Base-by-base conservation (phyloP, 345 rosid genomes). In the Rhodamnia rubescens region DNA sequence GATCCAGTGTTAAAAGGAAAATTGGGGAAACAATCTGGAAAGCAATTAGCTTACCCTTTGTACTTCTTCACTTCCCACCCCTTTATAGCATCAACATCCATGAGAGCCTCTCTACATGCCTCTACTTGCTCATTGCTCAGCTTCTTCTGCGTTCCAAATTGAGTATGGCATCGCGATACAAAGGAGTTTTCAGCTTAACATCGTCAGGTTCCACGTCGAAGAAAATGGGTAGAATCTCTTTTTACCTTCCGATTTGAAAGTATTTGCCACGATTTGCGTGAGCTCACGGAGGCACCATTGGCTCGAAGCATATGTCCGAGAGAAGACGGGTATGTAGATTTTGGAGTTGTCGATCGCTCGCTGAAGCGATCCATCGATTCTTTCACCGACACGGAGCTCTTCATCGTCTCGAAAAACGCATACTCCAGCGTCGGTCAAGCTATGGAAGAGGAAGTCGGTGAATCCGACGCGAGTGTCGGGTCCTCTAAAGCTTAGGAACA, bases 11-110 rank as follows among this genome's bases (percentile, higher is more conserved):
- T 15, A 36, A 52, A 52, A 52, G 54, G 6, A 52, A 52, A 52
- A 52, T 52, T 52, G 20, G 54, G 20, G 20, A 52, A 52, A 52
- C 54, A 52, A 53, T 20, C 0, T 18, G 8, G 6, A 53, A 53
- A 53, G 9, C 22, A 53, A 2, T 0, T 20, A 20, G 56, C 54
- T 53, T 53, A 53, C 24, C 56, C 8, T 20, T 20, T 20, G 56
- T 18, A 18, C 24, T 53, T 18, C 89, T n/a, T 93, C 50, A 40
- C 82, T 75, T 75, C 82, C 82, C 82, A 75, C 13, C 82, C 82
- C 50, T 26, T 75, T 18, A 22, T 42, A 3, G 44, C 51, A 16
- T 5, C 50, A 20, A 40, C 50, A 26, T 49, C 5, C 82, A 36
- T 20, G 26, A 36, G 40, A 75, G 51, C 82, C 44, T 75, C 27